Conservation (phyloP, 192 early-diverging fungal genomes). For the Piromyces sp. region DNA sequence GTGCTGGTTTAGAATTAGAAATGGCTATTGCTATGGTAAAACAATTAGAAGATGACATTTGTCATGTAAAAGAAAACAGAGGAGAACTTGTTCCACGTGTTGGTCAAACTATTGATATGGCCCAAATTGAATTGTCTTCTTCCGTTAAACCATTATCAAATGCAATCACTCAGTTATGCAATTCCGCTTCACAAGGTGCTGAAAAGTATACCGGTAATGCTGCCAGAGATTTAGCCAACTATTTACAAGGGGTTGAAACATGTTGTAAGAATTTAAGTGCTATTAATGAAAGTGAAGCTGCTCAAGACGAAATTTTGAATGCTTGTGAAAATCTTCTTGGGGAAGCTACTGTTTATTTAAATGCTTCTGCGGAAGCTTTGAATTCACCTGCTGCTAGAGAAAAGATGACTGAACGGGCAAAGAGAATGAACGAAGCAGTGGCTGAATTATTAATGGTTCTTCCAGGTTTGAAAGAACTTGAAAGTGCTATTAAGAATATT, state of each 20-base stretch:
- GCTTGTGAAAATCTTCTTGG: slow-evolving; percentile 15
- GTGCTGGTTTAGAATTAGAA: slow-evolving; percentile 15
- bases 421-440: background rate
- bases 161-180: slow-evolving; percentile 11
- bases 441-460: slow-evolving; percentile 8
- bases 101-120: slow-evolving; percentile 4
- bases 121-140: slow-evolving; percentile 12
- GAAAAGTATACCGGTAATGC: slow-evolving; percentile 13
- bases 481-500: slow-evolving; percentile 5
- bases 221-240: slow-evolving; percentile 18
- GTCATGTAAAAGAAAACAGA: slow-evolving; percentile 1
- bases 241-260: slow-evolving; percentile 14
- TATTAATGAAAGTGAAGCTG: slow-evolving; percentile 2
- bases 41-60: slow-evolving; percentile 16
- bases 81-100: slow-evolving; percentile 1
- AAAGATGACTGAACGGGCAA: background rate
- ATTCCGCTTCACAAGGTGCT: slow-evolving; percentile 9
- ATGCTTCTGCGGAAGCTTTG: slow-evolving; percentile 13
- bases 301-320: slow-evolving; percentile 9
- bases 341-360: slow-evolving; percentile 10
- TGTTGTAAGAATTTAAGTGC: slow-evolving; percentile 10
- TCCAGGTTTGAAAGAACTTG: slow-evolving; percentile 21
- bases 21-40: slow-evolving; percentile 18
- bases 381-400: slow-evolving; percentile 7
- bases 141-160: slow-evolving; percentile 8